Percentiles rank a stretch among this genome's conserved stretches.
Conservation (phyloP, 1,139 yeast genomes). For the Sugiyamaella novakii region DNA sequence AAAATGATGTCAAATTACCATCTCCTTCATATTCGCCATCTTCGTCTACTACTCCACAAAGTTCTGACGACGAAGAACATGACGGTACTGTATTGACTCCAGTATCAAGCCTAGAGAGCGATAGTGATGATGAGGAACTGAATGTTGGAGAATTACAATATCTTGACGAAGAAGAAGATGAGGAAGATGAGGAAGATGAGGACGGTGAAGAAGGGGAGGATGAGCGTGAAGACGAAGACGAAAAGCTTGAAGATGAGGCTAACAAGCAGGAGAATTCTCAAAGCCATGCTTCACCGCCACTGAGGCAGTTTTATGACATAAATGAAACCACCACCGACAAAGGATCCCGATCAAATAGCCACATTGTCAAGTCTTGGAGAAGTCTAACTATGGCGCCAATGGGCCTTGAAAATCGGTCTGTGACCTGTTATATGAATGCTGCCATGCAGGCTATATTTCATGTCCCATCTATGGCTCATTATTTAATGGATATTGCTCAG, state of each 20-base stretch:
- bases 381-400: constrained; percentile 52
- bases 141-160: constrained; percentile 6
- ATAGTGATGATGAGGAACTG: constrained; percentile 12
- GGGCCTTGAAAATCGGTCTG: constrained; percentile 89
- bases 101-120: constrained; percentile 8
- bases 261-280: not conserved
- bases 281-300: not conserved
- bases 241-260: constrained; percentile 18
- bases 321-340: constrained; percentile 38
- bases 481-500: constrained; percentile 63
- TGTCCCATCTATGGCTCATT: constrained; percentile 87
- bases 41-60: constrained; percentile 5
- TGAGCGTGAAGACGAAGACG: not conserved
- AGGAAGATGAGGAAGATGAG: constrained; percentile 27
- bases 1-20: not conserved
- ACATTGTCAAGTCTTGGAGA: constrained; percentile 62
- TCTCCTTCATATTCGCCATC: not conserved
- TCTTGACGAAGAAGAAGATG: constrained; percentile 18
- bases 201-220: constrained; percentile 14
- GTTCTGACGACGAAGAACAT: constrained; percentile 7
- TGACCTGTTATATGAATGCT: constrained; percentile 94
- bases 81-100: constrained; percentile 10
- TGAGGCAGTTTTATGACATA: constrained; percentile 32
- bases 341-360: constrained; percentile 44
- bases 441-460: constrained; percentile 91